Evolutionary conservation across 2,329 filamentous ascomycete genomes (phyloP).

Genomic region (Eutypella sp.): DNA sequence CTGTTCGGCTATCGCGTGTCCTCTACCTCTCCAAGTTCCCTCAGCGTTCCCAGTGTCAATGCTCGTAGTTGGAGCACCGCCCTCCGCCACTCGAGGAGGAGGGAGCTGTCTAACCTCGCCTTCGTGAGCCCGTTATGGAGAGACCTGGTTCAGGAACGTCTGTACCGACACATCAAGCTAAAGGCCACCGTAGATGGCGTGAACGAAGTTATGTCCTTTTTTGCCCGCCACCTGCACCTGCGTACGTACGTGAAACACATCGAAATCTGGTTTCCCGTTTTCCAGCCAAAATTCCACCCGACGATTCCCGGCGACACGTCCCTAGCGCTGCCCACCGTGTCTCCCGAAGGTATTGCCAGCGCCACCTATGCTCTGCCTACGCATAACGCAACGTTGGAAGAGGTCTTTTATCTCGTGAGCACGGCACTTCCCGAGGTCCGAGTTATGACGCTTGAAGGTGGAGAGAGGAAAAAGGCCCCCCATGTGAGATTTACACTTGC

Average conservation of each 20-base stretch:
- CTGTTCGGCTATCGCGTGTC: slow-evolving; percentile 65
- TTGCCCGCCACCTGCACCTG: slow-evolving; percentile 53
- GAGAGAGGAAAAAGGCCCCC: slow-evolving; percentile 70
- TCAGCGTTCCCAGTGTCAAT: slow-evolving; percentile 46
- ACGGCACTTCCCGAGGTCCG: slow-evolving; percentile 54
- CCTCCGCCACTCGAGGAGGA: slow-evolving; percentile 61
- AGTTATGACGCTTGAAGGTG: slow-evolving; percentile 70
- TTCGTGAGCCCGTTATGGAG: slow-evolving; percentile 61
- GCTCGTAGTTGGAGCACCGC: slow-evolving; percentile 59
- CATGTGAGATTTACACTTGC: slow-evolving; percentile 53
- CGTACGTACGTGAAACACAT: slow-evolving; percentile 63
- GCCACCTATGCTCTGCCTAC: slow-evolving; percentile 55
- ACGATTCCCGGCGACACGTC: slow-evolving; percentile 36
- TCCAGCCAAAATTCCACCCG: slow-evolving; percentile 50
- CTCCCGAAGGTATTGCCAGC: slow-evolving; percentile 49
- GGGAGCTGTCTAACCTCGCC: slow-evolving; percentile 61
- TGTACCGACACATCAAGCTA: slow-evolving; percentile 72
- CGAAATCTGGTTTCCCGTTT: slow-evolving; percentile 75
- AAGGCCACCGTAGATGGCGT: slow-evolving; percentile 64
- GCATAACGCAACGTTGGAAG: slow-evolving; percentile 65
- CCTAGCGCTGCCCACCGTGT: slow-evolving; percentile 46
- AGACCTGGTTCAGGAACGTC: slow-evolving; percentile 61
- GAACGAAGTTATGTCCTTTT: slow-evolving; percentile 55
- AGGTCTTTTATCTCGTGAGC: slow-evolving; percentile 61
- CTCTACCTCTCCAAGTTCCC: slow-evolving; percentile 50